phyloP scores from a whole-genome alignment of 441 rosid genomes.

The Euphorbia celastroides region DNA sequence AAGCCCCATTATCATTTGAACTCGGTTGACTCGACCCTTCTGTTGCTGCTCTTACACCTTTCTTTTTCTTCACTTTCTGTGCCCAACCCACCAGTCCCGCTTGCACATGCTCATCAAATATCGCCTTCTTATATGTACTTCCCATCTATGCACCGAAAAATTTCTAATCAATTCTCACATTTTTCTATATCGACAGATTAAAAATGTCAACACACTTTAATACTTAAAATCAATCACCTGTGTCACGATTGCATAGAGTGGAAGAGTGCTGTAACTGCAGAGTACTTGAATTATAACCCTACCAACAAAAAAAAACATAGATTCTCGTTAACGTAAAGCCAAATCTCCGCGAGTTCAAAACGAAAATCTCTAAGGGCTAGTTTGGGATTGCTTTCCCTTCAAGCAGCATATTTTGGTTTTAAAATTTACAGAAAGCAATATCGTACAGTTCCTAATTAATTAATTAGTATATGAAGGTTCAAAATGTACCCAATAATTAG shows the following conservation, averaged over 20 bases:
- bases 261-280: constrained; percentile 90
- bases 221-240: constrained; percentile 39
- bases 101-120: constrained; percentile 68
- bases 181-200: not conserved
- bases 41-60: constrained; percentile 30
- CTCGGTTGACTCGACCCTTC: constrained; percentile 20
- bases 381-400: no score
- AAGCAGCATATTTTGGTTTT: no score
- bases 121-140: constrained; percentile 59
- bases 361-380: not conserved
- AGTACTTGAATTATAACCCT: constrained; percentile 76
- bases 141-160: constrained; percentile 54
- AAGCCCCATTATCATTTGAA: constrained; percentile 16
- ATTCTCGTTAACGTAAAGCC: no score
- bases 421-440: no score
- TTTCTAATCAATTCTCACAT: not conserved
- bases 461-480: no score
- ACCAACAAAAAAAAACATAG: not conserved
- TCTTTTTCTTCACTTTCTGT: constrained; percentile 39
- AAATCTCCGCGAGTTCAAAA: not conserved
- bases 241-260: constrained; percentile 80
- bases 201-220: not conserved
- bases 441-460: no score
- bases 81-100: constrained; percentile 58
- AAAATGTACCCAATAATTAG: constrained; percentile 78